Conservation (phyloP, 2,329 filamentous ascomycete species). For the Volutella citrinella region DNA sequence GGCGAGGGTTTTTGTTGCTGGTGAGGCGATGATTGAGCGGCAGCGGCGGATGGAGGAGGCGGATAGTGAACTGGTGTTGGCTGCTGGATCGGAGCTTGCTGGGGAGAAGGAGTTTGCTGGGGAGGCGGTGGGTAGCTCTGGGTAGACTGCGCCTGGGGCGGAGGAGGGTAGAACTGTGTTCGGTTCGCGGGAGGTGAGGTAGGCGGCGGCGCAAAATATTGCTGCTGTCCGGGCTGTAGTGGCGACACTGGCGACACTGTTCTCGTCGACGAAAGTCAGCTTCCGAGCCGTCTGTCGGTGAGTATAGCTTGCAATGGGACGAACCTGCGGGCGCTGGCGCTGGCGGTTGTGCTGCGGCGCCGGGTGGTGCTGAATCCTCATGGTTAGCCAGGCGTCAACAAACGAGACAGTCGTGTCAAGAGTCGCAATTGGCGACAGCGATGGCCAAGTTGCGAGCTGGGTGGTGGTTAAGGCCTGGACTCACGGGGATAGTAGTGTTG, state of each 20-base stretch:
- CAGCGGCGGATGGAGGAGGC: slow-evolving; percentile 17
- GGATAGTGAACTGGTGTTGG: slow-evolving; percentile 16
- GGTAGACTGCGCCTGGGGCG: slow-evolving; percentile 32
- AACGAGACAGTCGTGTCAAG: too few species aligned
- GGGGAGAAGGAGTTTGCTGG: slow-evolving; percentile 30
- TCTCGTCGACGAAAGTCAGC: slow-evolving; percentile 10
- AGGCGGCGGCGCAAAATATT: slow-evolving; percentile 45
- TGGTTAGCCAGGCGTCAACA: slow-evolving; percentile 17
- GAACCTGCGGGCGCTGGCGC: slow-evolving; percentile 28
- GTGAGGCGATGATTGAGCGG: slow-evolving; percentile 13
- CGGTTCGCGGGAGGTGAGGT: slow-evolving; percentile 45
- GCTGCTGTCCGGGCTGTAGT: slow-evolving; percentile 26
- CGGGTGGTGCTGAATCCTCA: slow-evolving; percentile 38
- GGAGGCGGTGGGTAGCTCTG: slow-evolving; percentile 30
- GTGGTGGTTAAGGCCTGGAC: slow-evolving; percentile 17
- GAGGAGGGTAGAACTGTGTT: slow-evolving; percentile 44
- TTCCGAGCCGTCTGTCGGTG: not conserved
- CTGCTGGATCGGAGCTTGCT: slow-evolving; percentile 14
- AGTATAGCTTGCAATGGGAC: slow-evolving; percentile 1
- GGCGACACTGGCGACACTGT: slow-evolving; percentile 15
- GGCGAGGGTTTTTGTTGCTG: slow-evolving; percentile 17
- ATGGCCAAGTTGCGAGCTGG: slow-evolving; percentile 11
- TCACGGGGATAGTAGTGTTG: slow-evolving; percentile 48
- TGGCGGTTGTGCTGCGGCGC: slow-evolving; percentile 29
- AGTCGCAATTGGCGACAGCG: too few species aligned